phyloP scores from a whole-genome alignment of 495 filamentous ascomycete genomes.

The Gamarada debralockiae region DNA sequence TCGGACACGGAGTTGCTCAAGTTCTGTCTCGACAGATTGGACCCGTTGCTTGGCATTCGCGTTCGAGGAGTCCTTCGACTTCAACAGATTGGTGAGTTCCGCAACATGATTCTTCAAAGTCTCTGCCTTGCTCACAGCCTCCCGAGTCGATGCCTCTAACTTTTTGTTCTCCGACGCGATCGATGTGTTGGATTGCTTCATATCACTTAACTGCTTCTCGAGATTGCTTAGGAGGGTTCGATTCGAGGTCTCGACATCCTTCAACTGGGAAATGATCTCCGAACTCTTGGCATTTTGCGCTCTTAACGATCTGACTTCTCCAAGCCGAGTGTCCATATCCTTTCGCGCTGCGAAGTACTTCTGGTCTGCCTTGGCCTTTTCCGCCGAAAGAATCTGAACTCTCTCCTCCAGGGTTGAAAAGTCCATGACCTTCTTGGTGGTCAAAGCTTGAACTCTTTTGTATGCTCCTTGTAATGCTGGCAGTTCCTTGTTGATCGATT shows the following conservation, averaged over 20 bases:
- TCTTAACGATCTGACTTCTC: slow-evolving; percentile 71
- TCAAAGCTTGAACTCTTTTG: slow-evolving; percentile 77
- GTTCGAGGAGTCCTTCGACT: slow-evolving; percentile 66
- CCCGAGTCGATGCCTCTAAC: slow-evolving; percentile 64
- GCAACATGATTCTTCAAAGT: slow-evolving; percentile 69
- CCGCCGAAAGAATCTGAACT: slow-evolving; percentile 66
- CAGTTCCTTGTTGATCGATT: slow-evolving; percentile 80
- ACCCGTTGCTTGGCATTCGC: slow-evolving; percentile 60
- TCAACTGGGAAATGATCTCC: slow-evolving; percentile 88
- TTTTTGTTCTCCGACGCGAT: slow-evolving; percentile 64
- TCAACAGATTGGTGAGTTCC: slow-evolving; percentile 68
- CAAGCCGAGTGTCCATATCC: slow-evolving; percentile 75
- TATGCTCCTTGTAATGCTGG: slow-evolving; percentile 81
- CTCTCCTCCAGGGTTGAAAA: slow-evolving; percentile 73
- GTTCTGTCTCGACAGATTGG: slow-evolving; percentile 56
- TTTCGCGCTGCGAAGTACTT: slow-evolving; percentile 97
- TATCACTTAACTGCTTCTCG: slow-evolving; percentile 84
- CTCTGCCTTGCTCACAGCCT: slow-evolving; percentile 64
- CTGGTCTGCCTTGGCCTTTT: slow-evolving; percentile 94
- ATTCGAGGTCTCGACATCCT: slow-evolving; percentile 74
- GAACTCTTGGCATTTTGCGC: slow-evolving; percentile 84
- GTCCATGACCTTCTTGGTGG: slow-evolving; percentile 82
- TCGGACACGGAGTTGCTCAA: slow-evolving; percentile 67
- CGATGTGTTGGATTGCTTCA: slow-evolving; percentile 66
- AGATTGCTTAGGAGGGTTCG: slow-evolving; percentile 65